Evolutionary conservation across 2,329 filamentous ascomycete species (phyloP).

Genomic region (Paecilomyces formosus): DNA sequence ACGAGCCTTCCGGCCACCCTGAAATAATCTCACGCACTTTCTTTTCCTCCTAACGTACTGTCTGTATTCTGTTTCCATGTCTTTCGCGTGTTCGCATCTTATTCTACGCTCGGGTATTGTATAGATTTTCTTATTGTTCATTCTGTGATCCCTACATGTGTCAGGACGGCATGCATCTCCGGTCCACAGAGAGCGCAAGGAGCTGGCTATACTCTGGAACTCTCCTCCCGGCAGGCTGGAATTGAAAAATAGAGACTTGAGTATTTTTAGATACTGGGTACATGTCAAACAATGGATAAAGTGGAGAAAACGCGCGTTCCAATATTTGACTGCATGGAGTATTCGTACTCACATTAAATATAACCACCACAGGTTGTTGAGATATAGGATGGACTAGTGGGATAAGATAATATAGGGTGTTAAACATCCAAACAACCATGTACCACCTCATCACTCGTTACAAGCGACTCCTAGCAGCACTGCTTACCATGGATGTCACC

Average conservation of each 20-base stretch:
- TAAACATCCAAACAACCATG: no score
- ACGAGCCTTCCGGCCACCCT: constrained; percentile 39
- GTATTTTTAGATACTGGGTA: neutral
- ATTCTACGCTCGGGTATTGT: constrained; percentile 9
- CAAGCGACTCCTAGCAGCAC: no score
- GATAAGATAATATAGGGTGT: neutral
- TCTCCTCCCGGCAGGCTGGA: neutral
- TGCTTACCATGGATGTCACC: neutral
- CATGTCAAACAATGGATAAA: neutral
- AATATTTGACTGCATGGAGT: neutral
- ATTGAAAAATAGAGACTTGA: neutral
- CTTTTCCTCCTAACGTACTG: constrained; percentile 1
- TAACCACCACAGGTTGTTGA: neutral
- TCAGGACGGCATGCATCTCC: neutral
- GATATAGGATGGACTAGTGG: neutral
- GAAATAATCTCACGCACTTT: constrained; percentile 31
- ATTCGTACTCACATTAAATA: no score
- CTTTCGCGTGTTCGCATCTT: constrained; percentile 6
- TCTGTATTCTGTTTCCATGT: constrained; percentile 5
- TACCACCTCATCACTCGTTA: neutral
- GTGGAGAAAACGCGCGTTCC: neutral
- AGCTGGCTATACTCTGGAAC: neutral
- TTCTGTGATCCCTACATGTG: neutral
- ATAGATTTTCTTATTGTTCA: neutral
- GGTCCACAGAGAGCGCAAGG: neutral